Conservation (phyloP, 2,329 filamentous ascomycete species). For the Ustilaginoidea virens region DNA sequence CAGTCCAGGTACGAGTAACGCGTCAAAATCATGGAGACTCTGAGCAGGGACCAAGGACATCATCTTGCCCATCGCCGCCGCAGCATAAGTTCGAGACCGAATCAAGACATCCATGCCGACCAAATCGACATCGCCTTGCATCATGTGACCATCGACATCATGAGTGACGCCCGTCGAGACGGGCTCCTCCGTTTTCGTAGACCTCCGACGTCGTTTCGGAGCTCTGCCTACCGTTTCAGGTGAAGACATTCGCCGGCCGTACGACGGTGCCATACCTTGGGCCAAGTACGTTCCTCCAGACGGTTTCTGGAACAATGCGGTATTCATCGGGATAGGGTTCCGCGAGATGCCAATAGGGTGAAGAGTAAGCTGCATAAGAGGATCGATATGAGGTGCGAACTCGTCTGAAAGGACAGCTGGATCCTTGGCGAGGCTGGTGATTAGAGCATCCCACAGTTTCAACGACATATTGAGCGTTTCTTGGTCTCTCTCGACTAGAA, state of each 20-base stretch:
- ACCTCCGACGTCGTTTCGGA: slow-evolving; percentile 66
- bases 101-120: slow-evolving; percentile 82
- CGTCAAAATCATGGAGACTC: slow-evolving; percentile 47
- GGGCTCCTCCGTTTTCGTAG: slow-evolving; percentile 63
- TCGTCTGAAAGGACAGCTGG: slow-evolving; percentile 53
- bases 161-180: slow-evolving; percentile 54
- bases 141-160: slow-evolving; percentile 96
- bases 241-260: slow-evolving; percentile 31
- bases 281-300: slow-evolving; percentile 71
- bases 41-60: slow-evolving; percentile 60
- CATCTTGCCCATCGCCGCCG: slow-evolving; percentile 70
- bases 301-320: slow-evolving; percentile 76
- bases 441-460: slow-evolving; percentile 71
- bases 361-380: slow-evolving; percentile 71
- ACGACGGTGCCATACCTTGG: slow-evolving; percentile 26
- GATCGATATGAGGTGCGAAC: slow-evolving; percentile 58
- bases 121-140: slow-evolving; percentile 89
- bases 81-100: slow-evolving; percentile 75
- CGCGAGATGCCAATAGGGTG: slow-evolving; percentile 87
- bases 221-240: slow-evolving; percentile 44
- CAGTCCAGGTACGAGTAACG: slow-evolving; percentile 49
- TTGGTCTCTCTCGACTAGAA: slow-evolving; percentile 82
- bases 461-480: slow-evolving; percentile 69
- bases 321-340: slow-evolving; percentile 85
- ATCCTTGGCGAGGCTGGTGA: slow-evolving; percentile 50